A percentile compares a stretch with the other conserved stretches of the same genome.
Conservation (phyloP, 352 stramenopile genomes). For the Pythium dissotocum region DNA sequence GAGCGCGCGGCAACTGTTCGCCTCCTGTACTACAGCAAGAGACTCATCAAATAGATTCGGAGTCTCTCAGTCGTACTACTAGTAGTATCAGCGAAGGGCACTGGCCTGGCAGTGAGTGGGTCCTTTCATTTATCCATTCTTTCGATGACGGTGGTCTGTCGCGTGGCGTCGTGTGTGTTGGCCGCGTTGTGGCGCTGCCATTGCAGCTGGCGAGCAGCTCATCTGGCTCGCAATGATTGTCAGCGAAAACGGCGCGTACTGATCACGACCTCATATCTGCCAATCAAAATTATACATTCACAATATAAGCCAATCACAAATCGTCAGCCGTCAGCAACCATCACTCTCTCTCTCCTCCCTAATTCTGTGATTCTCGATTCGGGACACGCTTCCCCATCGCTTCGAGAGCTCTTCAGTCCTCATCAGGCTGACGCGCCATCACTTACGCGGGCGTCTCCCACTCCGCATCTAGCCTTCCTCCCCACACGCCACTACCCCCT, state of each 20-base stretch:
- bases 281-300: neutral
- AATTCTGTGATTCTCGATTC: neutral
- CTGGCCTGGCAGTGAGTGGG: too few species aligned
- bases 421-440: constrained; percentile 4
- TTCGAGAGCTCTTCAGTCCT: neutral
- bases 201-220: constrained; percentile 4
- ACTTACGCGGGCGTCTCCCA: neutral
- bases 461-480: neutral
- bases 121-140: neutral
- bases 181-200: neutral
- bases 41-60: too few species aligned
- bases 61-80: too few species aligned
- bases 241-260: neutral
- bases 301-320: neutral
- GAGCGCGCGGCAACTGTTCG: too few species aligned
- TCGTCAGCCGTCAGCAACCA: neutral
- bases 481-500: neutral
- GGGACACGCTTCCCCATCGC: constrained; percentile 1
- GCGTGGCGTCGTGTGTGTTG: too few species aligned
- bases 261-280: neutral
- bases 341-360: neutral
- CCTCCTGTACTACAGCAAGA: too few species aligned
- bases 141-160: neutral
- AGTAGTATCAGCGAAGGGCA: too few species aligned
- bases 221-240: neutral